Evolutionary conservation across 768 basidiomycete species (phyloP).

Genomic region (Phanerochaete carnosa): DNA sequence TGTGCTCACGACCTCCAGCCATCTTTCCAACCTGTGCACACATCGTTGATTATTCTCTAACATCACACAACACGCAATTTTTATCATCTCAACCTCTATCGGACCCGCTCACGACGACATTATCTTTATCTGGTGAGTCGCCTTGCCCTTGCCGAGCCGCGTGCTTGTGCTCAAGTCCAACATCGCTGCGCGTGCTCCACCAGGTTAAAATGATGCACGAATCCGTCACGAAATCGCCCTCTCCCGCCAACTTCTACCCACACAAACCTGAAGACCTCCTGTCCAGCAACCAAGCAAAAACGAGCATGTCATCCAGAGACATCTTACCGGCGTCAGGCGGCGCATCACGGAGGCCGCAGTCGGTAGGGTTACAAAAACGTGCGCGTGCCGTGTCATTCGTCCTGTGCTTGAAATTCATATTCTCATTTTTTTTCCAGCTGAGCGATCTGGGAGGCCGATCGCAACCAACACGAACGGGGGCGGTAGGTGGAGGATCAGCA

Average conservation of each 20-base stretch:
- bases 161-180: constrained; percentile 34
- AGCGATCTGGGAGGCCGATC: constrained; percentile 38
- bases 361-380: constrained; percentile 22
- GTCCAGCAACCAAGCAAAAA: constrained; percentile 32
- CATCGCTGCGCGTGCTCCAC: background rate
- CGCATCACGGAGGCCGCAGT: constrained; percentile 20
- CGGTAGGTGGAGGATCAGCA: constrained; percentile 63
- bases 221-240: constrained; percentile 54
- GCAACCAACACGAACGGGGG: constrained; percentile 33
- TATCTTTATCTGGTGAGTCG: constrained; percentile 49
- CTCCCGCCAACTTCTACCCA: constrained; percentile 37
- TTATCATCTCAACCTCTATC: constrained; percentile 43
- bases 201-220: constrained; percentile 49
- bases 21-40: constrained; percentile 36
- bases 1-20: constrained; percentile 29
- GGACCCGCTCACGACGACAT: constrained; percentile 38
- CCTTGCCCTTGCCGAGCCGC: background rate
- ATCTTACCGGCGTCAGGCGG: constrained; percentile 21
- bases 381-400: background rate
- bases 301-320: constrained; percentile 18
- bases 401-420: constrained; percentile 6
- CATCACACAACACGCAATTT: constrained; percentile 38
- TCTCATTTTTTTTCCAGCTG: constrained; percentile 19
- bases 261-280: constrained; percentile 28
- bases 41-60: constrained; percentile 48